phyloP scores from a whole-genome alignment of 768 basidiomycete genomes.

The Leucosporidium scottii region DNA sequence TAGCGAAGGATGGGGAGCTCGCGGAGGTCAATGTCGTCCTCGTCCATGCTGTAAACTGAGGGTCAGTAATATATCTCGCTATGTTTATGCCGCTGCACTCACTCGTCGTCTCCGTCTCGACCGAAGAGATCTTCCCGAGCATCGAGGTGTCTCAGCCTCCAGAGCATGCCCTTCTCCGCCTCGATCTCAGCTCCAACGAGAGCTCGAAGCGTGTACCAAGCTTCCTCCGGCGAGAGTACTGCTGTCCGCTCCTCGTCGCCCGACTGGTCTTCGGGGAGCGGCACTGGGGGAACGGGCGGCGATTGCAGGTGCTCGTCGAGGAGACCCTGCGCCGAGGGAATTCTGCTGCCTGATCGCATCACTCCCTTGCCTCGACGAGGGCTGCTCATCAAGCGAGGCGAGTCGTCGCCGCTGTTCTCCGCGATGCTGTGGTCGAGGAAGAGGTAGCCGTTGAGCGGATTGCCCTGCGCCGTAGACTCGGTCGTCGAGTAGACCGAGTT shows the following conservation, averaged over 20 bases:
- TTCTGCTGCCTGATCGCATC: neutral
- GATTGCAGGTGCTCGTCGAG: neutral
- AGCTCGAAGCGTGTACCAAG: constrained; percentile 19
- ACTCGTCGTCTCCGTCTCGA: neutral
- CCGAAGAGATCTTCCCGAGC: neutral
- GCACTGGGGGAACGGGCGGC: neutral
- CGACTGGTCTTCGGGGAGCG: neutral
- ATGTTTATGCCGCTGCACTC: neutral
- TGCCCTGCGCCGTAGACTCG: neutral
- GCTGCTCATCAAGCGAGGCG: neutral
- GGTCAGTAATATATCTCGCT: neutral
- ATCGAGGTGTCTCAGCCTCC: constrained; percentile 18
- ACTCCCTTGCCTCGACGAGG: neutral
- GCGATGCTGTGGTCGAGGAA: neutral
- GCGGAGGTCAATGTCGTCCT: constrained; percentile 6
- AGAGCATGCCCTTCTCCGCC: constrained; percentile 16
- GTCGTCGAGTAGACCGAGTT: neutral
- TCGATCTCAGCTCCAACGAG: constrained; percentile 24
- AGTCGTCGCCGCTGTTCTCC: neutral
- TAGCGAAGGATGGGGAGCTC: constrained; percentile 26
- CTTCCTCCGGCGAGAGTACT: constrained; percentile 11
- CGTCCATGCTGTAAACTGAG: neutral
- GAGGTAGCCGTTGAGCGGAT: neutral
- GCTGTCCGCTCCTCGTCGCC: neutral
- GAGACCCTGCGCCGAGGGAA: neutral